Conservation (phyloP, 129 eudicot genomes). For the Flaveria bidentis region DNA sequence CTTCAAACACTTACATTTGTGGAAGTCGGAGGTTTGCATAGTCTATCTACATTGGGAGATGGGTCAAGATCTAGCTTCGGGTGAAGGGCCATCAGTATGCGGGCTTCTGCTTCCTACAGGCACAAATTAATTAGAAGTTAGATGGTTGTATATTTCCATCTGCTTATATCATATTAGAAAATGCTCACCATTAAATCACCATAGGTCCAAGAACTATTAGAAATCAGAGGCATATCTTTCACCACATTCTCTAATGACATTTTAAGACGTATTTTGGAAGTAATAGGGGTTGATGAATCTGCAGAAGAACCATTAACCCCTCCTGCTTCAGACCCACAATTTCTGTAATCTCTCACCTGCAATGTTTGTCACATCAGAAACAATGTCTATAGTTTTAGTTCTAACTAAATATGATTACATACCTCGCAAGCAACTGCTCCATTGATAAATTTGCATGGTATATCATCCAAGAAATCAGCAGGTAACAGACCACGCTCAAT, state of each 20-base stretch:
- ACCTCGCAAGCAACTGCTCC: slow-evolving; percentile 88
- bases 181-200: slow-evolving; percentile 92
- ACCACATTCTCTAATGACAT: slow-evolving; percentile 91
- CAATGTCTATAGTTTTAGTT: background rate
- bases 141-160: slow-evolving; percentile 4
- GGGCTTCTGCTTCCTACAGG: slow-evolving; percentile 88
- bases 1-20: slow-evolving; percentile 52
- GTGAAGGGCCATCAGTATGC: slow-evolving; percentile 72
- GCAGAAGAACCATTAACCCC: slow-evolving; percentile 51
- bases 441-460: slow-evolving; percentile 77
- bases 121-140: slow-evolving; percentile 25
- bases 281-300: slow-evolving; percentile 43
- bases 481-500: slow-evolving; percentile 90
- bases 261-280: slow-evolving; percentile 63
- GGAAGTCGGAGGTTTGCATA: slow-evolving; percentile 47
- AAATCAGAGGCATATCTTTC: slow-evolving; percentile 82
- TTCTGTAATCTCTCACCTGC: slow-evolving; percentile 86
- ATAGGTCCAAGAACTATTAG: slow-evolving; percentile 85
- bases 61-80: slow-evolving; percentile 86
- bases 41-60: slow-evolving; percentile 67
- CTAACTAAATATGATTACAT: slow-evolving; percentile 26
- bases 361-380: slow-evolving; percentile 7
- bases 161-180: slow-evolving; percentile 18
- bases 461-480: slow-evolving; percentile 84
- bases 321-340: slow-evolving; percentile 56